Percentiles rank a stretch among this genome's conserved stretches.
These are phyloP conservation scores for Dactylorhiza incarnata DNA, from an alignment of 106 monocot species.

Conservation along the genomic window DNA sequence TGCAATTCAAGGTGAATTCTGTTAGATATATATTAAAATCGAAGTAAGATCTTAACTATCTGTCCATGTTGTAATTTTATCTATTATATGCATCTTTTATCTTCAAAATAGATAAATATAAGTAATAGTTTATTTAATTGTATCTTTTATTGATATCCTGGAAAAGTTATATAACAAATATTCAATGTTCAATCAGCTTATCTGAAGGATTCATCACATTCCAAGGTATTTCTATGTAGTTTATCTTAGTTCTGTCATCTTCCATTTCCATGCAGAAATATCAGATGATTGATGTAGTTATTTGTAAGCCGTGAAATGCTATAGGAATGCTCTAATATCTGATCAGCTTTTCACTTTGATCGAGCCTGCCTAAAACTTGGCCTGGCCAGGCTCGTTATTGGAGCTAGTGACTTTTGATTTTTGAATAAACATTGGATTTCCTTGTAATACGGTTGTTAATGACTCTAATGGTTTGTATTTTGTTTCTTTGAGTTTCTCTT, in stretches of 20 bases:
- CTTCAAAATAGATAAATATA: neutral
- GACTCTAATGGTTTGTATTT: too few relatives aligned
- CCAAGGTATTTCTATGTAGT: neutral
- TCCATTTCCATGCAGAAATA: neutral
- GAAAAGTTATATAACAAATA: neutral
- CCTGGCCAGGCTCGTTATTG: too few relatives aligned
- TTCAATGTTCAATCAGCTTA: neutral
- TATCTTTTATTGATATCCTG: neutral
- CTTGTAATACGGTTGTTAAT: too few relatives aligned
- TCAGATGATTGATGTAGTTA: too few relatives aligned
- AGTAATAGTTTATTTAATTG: neutral
- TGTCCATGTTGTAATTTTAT: neutral
- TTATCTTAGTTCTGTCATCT: neutral
- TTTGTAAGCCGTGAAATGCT: too few relatives aligned
- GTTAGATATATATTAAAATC: neutral
- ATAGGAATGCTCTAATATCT: too few relatives aligned
- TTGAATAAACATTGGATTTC: too few relatives aligned
- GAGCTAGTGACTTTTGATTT: too few relatives aligned
- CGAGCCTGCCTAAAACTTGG: too few relatives aligned
- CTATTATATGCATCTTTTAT: neutral
- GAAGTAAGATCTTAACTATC: neutral
- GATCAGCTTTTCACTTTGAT: too few relatives aligned
- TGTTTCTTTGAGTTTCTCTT: too few relatives aligned
- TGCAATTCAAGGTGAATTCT: constrained; percentile 62
- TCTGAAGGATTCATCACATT: neutral